phyloP scores from a whole-genome alignment of 306 rosid species.

The Argentina anserina region DNA sequence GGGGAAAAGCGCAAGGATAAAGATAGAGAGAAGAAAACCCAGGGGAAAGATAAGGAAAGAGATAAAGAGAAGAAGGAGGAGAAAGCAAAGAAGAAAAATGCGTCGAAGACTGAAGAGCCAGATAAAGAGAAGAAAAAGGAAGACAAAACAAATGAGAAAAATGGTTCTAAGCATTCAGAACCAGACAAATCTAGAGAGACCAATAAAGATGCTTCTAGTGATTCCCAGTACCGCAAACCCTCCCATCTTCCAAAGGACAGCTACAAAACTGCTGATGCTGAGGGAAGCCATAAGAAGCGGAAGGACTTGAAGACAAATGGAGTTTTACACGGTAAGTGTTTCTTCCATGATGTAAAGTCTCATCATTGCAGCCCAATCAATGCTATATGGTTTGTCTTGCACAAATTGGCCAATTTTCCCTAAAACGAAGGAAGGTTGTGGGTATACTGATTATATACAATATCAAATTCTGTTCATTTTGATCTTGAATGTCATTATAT shows the following conservation, averaged over 20 bases:
- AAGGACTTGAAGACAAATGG: slow-evolving; percentile 77
- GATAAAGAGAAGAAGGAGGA: slow-evolving; percentile 68
- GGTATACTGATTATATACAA: slow-evolving; percentile 23
- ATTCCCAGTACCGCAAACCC: slow-evolving; percentile 33
- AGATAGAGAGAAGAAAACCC: slow-evolving; percentile 70
- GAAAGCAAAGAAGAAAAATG: slow-evolving; percentile 58
- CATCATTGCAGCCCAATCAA: slow-evolving; percentile 15
- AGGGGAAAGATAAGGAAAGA: slow-evolving; percentile 70
- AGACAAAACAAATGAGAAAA: slow-evolving; percentile 32
- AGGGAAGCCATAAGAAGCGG: slow-evolving; percentile 67
- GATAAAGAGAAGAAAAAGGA: slow-evolving; percentile 34
- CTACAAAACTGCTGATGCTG: slow-evolving; percentile 38
- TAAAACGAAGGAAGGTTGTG: slow-evolving; percentile 24
- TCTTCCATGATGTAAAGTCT: slow-evolving; percentile 26
- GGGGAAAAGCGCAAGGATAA: slow-evolving; percentile 64
- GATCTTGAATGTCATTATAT: background rate
- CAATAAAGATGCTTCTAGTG: slow-evolving; percentile 38
- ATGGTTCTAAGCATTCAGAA: slow-evolving; percentile 27
- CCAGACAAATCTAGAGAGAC: slow-evolving; percentile 47
- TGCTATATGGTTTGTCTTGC: slow-evolving; percentile 26
- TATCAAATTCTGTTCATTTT: slow-evolving; percentile 20
- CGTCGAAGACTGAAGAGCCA: slow-evolving; percentile 28
- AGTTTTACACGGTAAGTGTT: slow-evolving; percentile 77
- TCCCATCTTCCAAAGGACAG: slow-evolving; percentile 42
- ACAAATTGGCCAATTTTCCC: slow-evolving; percentile 23